A percentile compares a stretch with the other conserved stretches of the same genome.
These are phyloP conservation scores for Epichloe festucae DNA, from an alignment of 2,329 filamentous ascomycete species.

Conservation along the genomic window DNA sequence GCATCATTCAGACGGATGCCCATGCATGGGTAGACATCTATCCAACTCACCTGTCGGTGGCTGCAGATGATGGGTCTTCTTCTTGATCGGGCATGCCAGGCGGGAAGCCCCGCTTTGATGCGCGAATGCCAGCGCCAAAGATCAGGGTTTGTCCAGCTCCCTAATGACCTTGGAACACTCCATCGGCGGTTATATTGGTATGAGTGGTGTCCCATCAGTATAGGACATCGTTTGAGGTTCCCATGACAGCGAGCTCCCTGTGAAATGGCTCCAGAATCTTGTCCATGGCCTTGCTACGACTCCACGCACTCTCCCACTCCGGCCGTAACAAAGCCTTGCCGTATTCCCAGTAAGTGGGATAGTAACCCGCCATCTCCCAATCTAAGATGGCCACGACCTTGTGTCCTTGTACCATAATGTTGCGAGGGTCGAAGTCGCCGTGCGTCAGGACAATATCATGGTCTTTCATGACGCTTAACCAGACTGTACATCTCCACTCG, in stretches of 20 bases:
- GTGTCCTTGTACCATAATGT: constrained; percentile 22
- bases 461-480: constrained; percentile 8
- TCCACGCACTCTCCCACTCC: constrained; percentile 4
- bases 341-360: constrained; percentile 18
- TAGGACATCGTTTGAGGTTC: no score
- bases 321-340: constrained; percentile 4
- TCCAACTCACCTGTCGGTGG: no score
- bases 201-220: no score
- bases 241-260: constrained; percentile 3
- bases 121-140: no score
- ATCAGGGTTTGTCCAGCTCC: no score
- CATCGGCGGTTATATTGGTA: no score
- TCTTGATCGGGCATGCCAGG: no score
- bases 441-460: constrained; percentile 27
- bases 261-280: constrained; percentile 4
- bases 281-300: constrained; percentile 3
- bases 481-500: constrained; percentile 7
- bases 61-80: no score
- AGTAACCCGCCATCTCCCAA: constrained; percentile 29
- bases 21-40: no score
- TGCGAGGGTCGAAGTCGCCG: constrained; percentile 28
- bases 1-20: no score
- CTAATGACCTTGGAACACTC: no score
- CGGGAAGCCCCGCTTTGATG: no score
- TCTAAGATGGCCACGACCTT: constrained; percentile 27